Percentiles rank a stretch among this genome's conserved stretches.
phyloP scores from a whole-genome alignment of 2,329 filamentous ascomycete genomes.

The Alternaria consortialis region DNA sequence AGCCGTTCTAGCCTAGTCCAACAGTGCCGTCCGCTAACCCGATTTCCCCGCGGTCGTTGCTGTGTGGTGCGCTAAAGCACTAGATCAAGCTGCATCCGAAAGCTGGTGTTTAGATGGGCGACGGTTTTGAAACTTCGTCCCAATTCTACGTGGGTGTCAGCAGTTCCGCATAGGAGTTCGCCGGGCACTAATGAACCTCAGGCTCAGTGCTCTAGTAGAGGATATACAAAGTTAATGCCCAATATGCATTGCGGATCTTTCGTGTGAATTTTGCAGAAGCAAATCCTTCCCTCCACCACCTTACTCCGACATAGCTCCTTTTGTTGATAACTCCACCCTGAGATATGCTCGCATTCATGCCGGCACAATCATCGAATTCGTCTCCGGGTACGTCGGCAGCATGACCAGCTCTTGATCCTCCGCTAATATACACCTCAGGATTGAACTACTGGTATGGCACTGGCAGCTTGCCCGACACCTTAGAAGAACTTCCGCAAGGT shows the following conservation, averaged over 20 bases:
- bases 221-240: slow-evolving; percentile 47
- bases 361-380: slow-evolving; percentile 46
- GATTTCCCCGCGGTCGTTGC: slow-evolving; percentile 47
- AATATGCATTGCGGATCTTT: slow-evolving; percentile 40
- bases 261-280: slow-evolving; percentile 34
- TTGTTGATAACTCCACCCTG: slow-evolving; percentile 28
- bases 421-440: slow-evolving; percentile 32
- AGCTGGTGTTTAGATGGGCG: slow-evolving; percentile 43
- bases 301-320: slow-evolving; percentile 32
- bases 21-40: slow-evolving; percentile 38
- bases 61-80: slow-evolving; percentile 44
- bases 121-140: slow-evolving; percentile 45
- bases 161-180: slow-evolving; percentile 38
- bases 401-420: slow-evolving; percentile 4
- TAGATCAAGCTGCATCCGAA: slow-evolving; percentile 45
- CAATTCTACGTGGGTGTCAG: slow-evolving; percentile 44
- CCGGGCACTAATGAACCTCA: slow-evolving; percentile 39
- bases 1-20: slow-evolving; percentile 42
- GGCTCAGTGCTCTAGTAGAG: slow-evolving; percentile 31
- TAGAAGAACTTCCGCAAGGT: slow-evolving; percentile 38
- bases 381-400: slow-evolving; percentile 40
- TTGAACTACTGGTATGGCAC: slow-evolving; percentile 48
- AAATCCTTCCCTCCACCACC: slow-evolving; percentile 31
- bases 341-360: slow-evolving; percentile 51
- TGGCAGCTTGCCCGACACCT: slow-evolving; percentile 39